Evolutionary conservation across 257 asterid genomes (phyloP).

Genomic region (Nicotiana benthamiana): DNA sequence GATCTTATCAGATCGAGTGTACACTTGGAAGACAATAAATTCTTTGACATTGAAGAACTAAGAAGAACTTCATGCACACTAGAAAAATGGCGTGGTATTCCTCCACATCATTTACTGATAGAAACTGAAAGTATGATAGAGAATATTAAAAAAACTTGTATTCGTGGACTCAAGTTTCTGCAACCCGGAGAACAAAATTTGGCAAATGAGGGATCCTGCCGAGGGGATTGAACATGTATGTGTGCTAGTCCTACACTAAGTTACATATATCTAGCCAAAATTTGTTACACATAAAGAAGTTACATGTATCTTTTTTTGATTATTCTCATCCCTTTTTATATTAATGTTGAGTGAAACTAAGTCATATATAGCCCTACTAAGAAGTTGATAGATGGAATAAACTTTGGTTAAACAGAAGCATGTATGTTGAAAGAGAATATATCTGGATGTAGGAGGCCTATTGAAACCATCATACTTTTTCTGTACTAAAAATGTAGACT

Average conservation of each 20-base stretch:
- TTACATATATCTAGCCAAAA: neutral
- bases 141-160: no score
- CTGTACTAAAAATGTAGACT: no score
- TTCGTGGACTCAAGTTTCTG: neutral
- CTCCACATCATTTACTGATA: neutral
- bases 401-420: no score
- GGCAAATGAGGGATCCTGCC: neutral
- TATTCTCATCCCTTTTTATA: neutral
- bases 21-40: neutral
- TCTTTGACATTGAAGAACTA: neutral
- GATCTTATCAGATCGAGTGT: neutral
- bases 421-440: no score
- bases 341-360: neutral
- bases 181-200: neutral
- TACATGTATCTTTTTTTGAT: no score
- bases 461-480: no score
- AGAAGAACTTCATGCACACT: neutral
- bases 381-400: no score
- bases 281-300: neutral
- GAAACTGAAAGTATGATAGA: neutral
- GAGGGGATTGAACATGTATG: neutral
- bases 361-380: neutral
- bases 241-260: neutral
- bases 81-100: neutral
- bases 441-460: no score